A percentile compares a stretch with the other conserved stretches of the same genome.
phyloP scores from a whole-genome alignment of 2,329 filamentous ascomycete genomes.

The Sphaceloma murrayae region DNA sequence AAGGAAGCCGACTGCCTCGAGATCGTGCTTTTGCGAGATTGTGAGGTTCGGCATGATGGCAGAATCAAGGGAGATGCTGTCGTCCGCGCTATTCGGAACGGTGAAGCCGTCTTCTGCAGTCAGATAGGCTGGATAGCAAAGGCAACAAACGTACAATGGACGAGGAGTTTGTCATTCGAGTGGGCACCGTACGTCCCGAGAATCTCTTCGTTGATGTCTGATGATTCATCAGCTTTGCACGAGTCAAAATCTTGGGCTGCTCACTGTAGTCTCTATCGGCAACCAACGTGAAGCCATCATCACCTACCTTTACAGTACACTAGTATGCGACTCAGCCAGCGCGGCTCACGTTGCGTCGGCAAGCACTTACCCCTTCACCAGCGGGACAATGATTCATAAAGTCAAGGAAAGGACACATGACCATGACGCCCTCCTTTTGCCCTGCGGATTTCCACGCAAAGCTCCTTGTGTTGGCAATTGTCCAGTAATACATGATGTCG shows the following conservation, averaged over 20 bases:
- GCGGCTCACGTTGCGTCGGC: no score
- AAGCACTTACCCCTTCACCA: conserved; percentile 28
- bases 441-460: conserved; percentile 47
- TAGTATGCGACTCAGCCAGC: conserved; percentile 25
- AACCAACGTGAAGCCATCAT: conserved; percentile 46
- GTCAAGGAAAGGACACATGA: conserved; percentile 62
- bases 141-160: conserved; percentile 43
- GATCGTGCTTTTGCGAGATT: conserved; percentile 25
- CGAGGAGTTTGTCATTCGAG: conserved; percentile 61
- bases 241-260: conserved; percentile 16
- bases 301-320: conserved; percentile 45
- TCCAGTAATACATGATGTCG: conserved; percentile 48
- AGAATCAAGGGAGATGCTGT: conserved; percentile 35
- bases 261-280: conserved; percentile 43
- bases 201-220: conserved; percentile 51
- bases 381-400: conserved; percentile 52
- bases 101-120: conserved; percentile 35
- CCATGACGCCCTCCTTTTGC: conserved; percentile 50
- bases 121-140: background rate
- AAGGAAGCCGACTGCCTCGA: conserved; percentile 37
- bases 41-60: conserved; percentile 33
- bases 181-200: conserved; percentile 62
- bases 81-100: conserved; percentile 26
- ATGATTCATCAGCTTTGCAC: conserved; percentile 1
- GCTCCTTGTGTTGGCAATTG: conserved; percentile 51